Conservation (phyloP, 2,329 filamentous ascomycete species). For the Aspergillus pseudonomiae region DNA sequence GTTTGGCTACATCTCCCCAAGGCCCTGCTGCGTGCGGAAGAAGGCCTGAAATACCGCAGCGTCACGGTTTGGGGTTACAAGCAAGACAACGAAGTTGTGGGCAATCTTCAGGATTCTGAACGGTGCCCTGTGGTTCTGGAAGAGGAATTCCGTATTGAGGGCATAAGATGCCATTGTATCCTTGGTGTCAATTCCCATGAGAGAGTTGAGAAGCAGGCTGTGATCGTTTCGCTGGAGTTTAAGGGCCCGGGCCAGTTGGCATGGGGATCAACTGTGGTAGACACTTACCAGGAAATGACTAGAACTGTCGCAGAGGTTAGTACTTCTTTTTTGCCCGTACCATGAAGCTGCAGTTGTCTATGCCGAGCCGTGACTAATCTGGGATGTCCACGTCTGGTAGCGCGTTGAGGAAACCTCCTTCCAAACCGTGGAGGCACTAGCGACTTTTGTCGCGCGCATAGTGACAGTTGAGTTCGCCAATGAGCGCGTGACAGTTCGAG, state of each 20-base stretch:
- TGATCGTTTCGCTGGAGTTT: constrained; percentile 47
- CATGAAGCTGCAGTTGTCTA: neutral
- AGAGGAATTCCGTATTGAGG: constrained; percentile 46
- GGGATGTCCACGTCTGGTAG: constrained; percentile 24
- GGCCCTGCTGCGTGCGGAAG: constrained; percentile 46
- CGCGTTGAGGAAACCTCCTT: constrained; percentile 52
- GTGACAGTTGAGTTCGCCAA: constrained; percentile 50
- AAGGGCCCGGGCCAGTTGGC: constrained; percentile 35
- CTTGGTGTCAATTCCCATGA: constrained; percentile 58
- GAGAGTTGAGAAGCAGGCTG: constrained; percentile 53
- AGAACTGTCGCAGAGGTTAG: constrained; percentile 43
- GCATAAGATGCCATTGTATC: constrained; percentile 50
- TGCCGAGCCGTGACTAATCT: constrained; percentile 6
- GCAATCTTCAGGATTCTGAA: constrained; percentile 27
- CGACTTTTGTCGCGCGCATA: constrained; percentile 51
- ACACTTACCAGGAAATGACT: constrained; percentile 44
- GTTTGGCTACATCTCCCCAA: constrained; percentile 48
- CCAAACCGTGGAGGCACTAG: constrained; percentile 55
- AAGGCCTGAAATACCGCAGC: constrained; percentile 44
- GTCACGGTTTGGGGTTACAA: constrained; percentile 38
- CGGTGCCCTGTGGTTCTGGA: constrained; percentile 35
- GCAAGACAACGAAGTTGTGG: constrained; percentile 23
- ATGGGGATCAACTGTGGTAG: constrained; percentile 37
- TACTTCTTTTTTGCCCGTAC: neutral
- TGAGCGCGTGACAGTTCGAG: constrained; percentile 49